phyloP scores from a whole-genome alignment of 257 asterid genomes.

The Solanum corneliomulleri region DNA sequence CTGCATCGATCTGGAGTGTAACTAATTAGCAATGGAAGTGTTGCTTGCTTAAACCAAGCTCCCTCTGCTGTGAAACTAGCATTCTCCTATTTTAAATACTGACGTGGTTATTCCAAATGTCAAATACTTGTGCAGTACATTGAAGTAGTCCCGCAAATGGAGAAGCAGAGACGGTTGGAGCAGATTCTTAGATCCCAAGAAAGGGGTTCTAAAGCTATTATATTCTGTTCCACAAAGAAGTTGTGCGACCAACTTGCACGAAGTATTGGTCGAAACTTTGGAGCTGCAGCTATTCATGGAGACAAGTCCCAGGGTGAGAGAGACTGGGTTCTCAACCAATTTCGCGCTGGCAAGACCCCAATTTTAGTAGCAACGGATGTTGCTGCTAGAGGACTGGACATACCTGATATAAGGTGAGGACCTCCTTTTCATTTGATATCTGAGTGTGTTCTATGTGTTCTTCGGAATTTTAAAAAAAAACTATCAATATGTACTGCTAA shows the following conservation, averaged over 20 bases:
- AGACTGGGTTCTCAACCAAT: constrained; percentile 90
- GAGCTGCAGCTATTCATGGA: constrained; percentile 96
- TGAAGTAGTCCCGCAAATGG: constrained; percentile 84
- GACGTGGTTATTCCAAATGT: not conserved
- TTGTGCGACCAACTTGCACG: constrained; percentile 85
- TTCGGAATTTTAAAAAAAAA: not conserved
- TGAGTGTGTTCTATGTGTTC: not conserved
- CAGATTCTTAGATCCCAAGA: constrained; percentile 91
- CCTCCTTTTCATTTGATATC: not conserved
- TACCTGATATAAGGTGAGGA: constrained; percentile 71
- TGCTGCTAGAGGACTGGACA: constrained; percentile 96
- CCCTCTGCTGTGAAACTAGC: not conserved
- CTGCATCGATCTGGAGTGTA: not conserved
- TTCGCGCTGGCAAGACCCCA: constrained; percentile 78
- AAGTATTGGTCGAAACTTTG: constrained; percentile 69
- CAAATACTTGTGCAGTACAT: constrained; percentile 42
- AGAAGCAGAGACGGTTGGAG: constrained; percentile 89
- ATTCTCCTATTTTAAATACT: not conserved
- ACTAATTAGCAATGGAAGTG: not conserved
- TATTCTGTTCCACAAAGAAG: constrained; percentile 87
- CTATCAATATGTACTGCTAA: not conserved
- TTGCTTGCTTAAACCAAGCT: not conserved
- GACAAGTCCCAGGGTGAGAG: constrained; percentile 92
- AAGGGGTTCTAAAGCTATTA: constrained; percentile 68
- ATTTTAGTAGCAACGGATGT: constrained; percentile 94